Evolutionary conservation across 345 rosid genomes (phyloP), one percentile per base, ranked within the genome.

Genomic region (Citrus reticulata): DNA sequence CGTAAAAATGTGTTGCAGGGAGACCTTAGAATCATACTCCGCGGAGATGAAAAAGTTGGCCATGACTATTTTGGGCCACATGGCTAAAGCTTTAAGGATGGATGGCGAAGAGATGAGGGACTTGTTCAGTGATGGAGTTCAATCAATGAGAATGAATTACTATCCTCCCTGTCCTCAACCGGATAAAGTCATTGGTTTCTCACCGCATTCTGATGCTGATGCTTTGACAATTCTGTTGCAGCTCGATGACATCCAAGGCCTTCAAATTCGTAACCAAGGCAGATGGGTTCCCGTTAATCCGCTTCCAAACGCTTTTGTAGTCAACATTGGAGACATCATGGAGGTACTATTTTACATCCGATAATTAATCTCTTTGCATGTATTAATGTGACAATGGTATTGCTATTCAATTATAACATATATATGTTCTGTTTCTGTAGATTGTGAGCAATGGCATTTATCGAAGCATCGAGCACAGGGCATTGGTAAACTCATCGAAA

Each of bases 81-180:
- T 87, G 86, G 91, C 83, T 10, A 81, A 81, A 70, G 87, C 88
- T 30, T 62, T 91, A 25, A 49, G 77, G 61, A 88, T 92, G 83
- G 92, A 89, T 13, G 40, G 49, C 7, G 76, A 89, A 49, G 93
- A 92, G 37, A 84, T 89, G 37, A 63, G 64, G 24, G 89, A 76
- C 49, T 3, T 75, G 54, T 84, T 84, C 55, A 16, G 34, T 10
- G 84, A 81, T 40, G 89, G 85, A 49, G 57, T 84, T 60, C 89
- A 86, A 64, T 74, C 87, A 19, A 62, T 86, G 65, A 86, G 89
- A 71, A 84, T 84, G 85, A 86, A 86, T 35, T 81, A 81, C 78
- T 86, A 86, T 67, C 89, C 89, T 22, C 84, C 82, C 7, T 84
- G 89, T 19, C 85, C 85, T 40, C 74, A 86, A 77, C 85, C 87